These are phyloP conservation scores for Blastocystis sp. DNA, from an alignment of 352 stramenopile species.

Conservation along the genomic window DNA sequence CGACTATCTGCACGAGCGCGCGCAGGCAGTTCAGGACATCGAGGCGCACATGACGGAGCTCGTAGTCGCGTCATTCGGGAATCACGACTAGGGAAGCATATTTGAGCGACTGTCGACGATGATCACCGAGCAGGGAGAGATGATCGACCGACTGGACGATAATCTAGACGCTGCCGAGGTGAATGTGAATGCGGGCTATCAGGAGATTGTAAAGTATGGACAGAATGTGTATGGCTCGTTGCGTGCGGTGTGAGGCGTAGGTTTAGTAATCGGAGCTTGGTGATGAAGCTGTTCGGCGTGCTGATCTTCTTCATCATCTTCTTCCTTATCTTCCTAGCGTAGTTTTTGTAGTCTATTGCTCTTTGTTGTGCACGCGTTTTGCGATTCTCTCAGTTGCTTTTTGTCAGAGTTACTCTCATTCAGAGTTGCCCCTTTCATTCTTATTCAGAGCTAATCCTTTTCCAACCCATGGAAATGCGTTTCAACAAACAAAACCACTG, in stretches of 20 bases:
- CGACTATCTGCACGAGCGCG: slow-evolving; percentile 63
- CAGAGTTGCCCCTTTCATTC: too few relatives aligned
- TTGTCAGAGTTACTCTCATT: too few relatives aligned
- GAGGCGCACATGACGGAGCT: slow-evolving; percentile 66
- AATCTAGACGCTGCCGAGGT: slow-evolving; percentile 63
- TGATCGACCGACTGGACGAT: slow-evolving; percentile 70
- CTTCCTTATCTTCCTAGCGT: slow-evolving; percentile 72
- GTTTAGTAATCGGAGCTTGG: slow-evolving; percentile 64
- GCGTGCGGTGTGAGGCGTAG: background rate
- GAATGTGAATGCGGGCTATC: slow-evolving; percentile 68
- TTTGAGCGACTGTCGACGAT: slow-evolving; percentile 66
- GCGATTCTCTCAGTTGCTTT: too few relatives aligned
- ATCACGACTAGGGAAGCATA: background rate
- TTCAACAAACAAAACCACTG: slow-evolving; percentile 10
- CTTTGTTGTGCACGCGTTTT: too few relatives aligned
- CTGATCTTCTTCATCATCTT: slow-evolving; percentile 72
- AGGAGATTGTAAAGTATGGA: slow-evolving; percentile 73
- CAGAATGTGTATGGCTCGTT: slow-evolving; percentile 38
- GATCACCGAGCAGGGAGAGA: slow-evolving; percentile 70
- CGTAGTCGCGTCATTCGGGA: background rate
- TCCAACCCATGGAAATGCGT: too few relatives aligned
- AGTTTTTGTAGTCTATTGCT: slow-evolving; percentile 15
- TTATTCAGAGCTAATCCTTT: too few relatives aligned
- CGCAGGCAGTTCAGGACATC: slow-evolving; percentile 65
- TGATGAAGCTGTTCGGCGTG: slow-evolving; percentile 68